Evolutionary conservation across 2,329 filamentous ascomycete genomes (phyloP), one percentile per base, ranked within the genome.

Genomic region (Fusarium beomiforme): DNA sequence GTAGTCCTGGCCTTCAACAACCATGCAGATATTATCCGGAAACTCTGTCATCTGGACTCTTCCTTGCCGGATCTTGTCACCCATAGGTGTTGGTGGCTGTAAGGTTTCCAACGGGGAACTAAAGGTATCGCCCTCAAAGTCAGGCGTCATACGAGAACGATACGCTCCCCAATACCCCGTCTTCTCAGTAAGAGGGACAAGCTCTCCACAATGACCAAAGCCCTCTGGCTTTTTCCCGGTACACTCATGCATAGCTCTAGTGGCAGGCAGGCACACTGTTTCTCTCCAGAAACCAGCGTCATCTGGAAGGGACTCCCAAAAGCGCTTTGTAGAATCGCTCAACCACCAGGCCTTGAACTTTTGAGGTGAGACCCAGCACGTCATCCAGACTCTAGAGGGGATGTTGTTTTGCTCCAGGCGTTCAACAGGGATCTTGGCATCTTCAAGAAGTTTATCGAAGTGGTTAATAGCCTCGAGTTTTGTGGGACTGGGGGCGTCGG

Each of bases 141-240:
- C 57, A 2, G 57, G 49, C 0, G 49, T 59, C 47, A 59, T 59
- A 6, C 57, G 57, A 24, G 57, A 59, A 13, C 57, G 37, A 16
- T 59, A 59, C 6, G 57, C 57, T 31, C 57, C 57, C 57, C 57
- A 59, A 9, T 59, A 59, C 4, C 57, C 57, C 10, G 57, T 59
- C 16, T 56, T 59, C 3, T 55, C 49, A 31, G 37, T 59, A 2
- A 59, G 23, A 29, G 57, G 57, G 0, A 29, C 10, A 3, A 56
- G 37, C 5, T 56, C 19, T 43, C 57, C 57, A 4, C 57, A 59
- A 1, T 59, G 29, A 6, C 57, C 57, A 13, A 59, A 56, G 0
- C 57, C 57, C 3, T 19, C 49, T 12, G 36, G 29, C 1, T 42
- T 3, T 7, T 29, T 16, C 5, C 21, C 34, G 9, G 49, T 59